Evolutionary conservation across 2,329 filamentous ascomycete species (phyloP).

Genomic region (Zymoseptoria brevis): DNA sequence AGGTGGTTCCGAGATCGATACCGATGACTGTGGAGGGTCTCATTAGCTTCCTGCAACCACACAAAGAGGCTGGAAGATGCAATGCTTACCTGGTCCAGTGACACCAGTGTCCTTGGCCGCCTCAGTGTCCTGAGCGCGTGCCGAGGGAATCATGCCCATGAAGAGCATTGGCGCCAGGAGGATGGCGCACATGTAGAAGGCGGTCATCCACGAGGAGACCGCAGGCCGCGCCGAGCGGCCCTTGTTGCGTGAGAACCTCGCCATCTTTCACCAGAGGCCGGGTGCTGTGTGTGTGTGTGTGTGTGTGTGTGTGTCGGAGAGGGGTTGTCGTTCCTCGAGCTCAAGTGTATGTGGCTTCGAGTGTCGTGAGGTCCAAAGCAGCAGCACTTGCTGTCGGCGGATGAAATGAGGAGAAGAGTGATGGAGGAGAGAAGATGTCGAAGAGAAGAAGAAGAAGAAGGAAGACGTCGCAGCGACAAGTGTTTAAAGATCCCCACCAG

Average conservation of each 20-base stretch:
- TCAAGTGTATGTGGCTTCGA: not conserved
- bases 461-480: not conserved
- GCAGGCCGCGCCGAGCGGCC: slow-evolving; percentile 18
- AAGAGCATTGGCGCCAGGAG: slow-evolving; percentile 80
- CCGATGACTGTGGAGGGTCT: slow-evolving; percentile 59
- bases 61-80: not conserved
- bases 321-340: slow-evolving; percentile 1
- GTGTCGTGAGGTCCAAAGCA: not conserved
- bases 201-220: slow-evolving; percentile 58
- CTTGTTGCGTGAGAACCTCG: slow-evolving; percentile 29
- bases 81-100: slow-evolving; percentile 54
- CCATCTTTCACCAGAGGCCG: slow-evolving; percentile 26
- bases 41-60: not conserved
- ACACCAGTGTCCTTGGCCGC: slow-evolving; percentile 68
- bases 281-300: slow-evolving; percentile 11
- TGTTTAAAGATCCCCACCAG: not conserved
- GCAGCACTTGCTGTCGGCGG: not conserved
- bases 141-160: slow-evolving; percentile 52
- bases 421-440: not conserved
- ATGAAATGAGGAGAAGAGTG: not conserved
- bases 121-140: slow-evolving; percentile 55
- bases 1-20: slow-evolving; percentile 91
- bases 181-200: slow-evolving; percentile 86
- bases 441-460: not conserved
- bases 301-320: slow-evolving; percentile 5